Evolutionary conservation across 257 asterid genomes (phyloP).

Genomic region (Knoxia roxburghii): DNA sequence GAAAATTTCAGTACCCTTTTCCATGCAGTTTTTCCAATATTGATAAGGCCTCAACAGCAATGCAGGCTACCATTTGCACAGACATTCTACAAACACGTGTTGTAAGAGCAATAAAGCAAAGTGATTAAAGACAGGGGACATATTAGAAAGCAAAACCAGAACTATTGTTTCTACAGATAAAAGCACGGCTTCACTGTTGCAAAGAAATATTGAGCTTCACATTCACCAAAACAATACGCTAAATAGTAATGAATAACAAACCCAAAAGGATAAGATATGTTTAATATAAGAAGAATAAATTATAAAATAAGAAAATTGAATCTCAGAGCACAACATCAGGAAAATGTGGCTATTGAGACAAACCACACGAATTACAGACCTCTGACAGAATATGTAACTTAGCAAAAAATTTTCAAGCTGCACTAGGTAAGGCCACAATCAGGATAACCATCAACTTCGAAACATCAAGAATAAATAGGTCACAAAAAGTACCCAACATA

Average conservation of each 20-base stretch:
- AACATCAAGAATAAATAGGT: not conserved
- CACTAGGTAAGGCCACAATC: not conserved
- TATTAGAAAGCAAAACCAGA: not conserved
- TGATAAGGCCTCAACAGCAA: slow-evolving; percentile 41
- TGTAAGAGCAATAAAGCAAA: not conserved
- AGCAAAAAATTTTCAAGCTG: not conserved
- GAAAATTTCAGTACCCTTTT: slow-evolving; percentile 27
- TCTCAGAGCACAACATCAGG: not conserved
- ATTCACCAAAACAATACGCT: not conserved
- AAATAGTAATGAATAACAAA: not conserved
- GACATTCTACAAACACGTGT: slow-evolving; percentile 31
- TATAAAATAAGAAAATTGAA: not conserved
- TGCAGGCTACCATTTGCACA: slow-evolving; percentile 47
- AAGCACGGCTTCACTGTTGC: not conserved
- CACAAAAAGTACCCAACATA: no score
- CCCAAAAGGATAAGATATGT: not conserved
- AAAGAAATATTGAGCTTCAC: not conserved
- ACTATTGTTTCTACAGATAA: not conserved
- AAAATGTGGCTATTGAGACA: not conserved
- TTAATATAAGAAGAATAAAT: not conserved
- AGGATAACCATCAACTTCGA: not conserved
- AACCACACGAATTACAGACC: not conserved
- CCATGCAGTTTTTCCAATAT: slow-evolving; percentile 43
- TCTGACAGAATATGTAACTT: not conserved
- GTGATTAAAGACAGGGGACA: not conserved